These are phyloP conservation scores for Pseudogymnoascus sp. DNA, from an alignment of 2,329 filamentous ascomycete species.

Conservation along the genomic window DNA sequence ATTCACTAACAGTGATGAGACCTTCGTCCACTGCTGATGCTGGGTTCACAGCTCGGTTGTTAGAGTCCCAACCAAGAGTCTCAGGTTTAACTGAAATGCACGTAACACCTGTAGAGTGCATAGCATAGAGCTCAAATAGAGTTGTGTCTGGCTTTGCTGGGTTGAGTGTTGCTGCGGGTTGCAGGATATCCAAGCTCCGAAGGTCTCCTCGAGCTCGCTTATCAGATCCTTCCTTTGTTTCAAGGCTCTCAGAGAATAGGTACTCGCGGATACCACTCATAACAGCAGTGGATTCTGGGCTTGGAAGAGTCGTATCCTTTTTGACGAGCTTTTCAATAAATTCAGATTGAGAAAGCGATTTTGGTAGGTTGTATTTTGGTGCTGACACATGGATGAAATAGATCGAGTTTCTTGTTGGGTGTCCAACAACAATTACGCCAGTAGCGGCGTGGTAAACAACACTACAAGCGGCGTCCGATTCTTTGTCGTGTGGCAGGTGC, in stretches of 20 bases:
- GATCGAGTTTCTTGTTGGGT: conserved; percentile 93
- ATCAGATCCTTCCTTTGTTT: conserved; percentile 8
- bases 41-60: conserved; percentile 76
- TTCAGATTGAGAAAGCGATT: conserved; percentile 74
- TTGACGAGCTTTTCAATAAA: conserved; percentile 73
- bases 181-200: conserved; percentile 82
- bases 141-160: conserved; percentile 61
- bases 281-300: conserved; percentile 90
- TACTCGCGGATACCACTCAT: conserved; percentile 96
- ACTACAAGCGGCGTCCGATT: conserved; percentile 96
- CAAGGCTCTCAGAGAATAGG: conserved; percentile 53
- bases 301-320: conserved; percentile 64
- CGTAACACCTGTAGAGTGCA: conserved; percentile 96
- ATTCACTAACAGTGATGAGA: conserved; percentile 62
- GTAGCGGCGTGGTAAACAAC: conserved; percentile 88
- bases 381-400: conserved; percentile 95
- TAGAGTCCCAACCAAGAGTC: conserved; percentile 84
- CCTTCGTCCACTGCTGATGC: conserved; percentile 70
- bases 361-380: conserved; percentile 76
- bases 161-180: conserved; percentile 55
- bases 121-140: conserved; percentile 90
- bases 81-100: conserved; percentile 77
- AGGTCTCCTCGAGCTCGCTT: conserved; percentile 64
- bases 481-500: conserved; percentile 89
- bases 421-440: conserved; percentile 88